These are phyloP conservation scores for Dictyostelium brefeldianum DNA, from an alignment of 78 protist species.

Conservation along the genomic window DNA sequence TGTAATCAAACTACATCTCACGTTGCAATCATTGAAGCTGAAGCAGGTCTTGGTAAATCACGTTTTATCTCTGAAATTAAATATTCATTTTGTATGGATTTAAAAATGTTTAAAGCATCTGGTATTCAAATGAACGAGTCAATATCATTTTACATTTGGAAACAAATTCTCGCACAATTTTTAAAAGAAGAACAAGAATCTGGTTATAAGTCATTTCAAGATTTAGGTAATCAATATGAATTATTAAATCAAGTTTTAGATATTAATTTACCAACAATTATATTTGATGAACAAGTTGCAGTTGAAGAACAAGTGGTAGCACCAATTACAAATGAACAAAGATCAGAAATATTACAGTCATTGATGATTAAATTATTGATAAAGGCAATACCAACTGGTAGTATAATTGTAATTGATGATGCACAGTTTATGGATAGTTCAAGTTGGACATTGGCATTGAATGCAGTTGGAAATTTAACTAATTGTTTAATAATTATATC, in stretches of 20 bases:
- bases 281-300: no score
- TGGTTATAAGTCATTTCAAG: conserved; percentile 1
- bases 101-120: conserved; percentile 21
- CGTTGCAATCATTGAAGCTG: conserved; percentile 54
- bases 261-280: neutral
- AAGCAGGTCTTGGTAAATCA: conserved; percentile 76
- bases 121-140: conserved; percentile 77
- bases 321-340: conserved; percentile 39
- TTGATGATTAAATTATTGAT: conserved; percentile 39
- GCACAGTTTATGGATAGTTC: conserved; percentile 84
- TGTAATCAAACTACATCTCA: neutral
- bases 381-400: conserved; percentile 31
- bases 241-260: conserved; percentile 49
- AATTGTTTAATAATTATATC: conserved; percentile 53
- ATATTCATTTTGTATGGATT: conserved; percentile 34
- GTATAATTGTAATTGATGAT: conserved; percentile 76
- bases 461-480: conserved; percentile 19
- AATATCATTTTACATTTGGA: conserved; percentile 54
- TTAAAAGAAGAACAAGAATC: conserved; percentile 15
- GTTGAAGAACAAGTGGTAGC: neutral
- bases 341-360: conserved; percentile 62
- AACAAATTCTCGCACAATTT: neutral
- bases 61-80: conserved; percentile 64
- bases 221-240: conserved; percentile 32
- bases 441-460: conserved; percentile 65